Percentiles rank a stretch among this genome's conserved stretches.
These are phyloP conservation scores for Brasilioporus rufonigricans DNA, from an alignment of 768 basidiomycete species.

Conservation along the genomic window DNA sequence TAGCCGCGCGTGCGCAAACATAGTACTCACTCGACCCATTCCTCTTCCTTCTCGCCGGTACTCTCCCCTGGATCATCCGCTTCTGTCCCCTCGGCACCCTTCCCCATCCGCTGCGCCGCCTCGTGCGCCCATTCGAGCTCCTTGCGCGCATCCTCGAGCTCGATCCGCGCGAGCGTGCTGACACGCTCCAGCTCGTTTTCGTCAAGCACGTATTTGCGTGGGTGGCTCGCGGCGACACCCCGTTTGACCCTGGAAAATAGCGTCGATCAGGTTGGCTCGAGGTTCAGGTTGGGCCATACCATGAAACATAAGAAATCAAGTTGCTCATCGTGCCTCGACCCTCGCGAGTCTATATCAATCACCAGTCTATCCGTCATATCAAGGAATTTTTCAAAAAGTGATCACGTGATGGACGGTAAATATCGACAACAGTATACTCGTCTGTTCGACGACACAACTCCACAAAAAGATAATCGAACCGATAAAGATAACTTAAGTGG, in stretches of 20 bases:
- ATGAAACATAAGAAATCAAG: conserved; percentile 71
- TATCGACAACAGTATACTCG: too few species aligned
- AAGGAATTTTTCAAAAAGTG: conserved; percentile 4
- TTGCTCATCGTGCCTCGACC: conserved; percentile 51
- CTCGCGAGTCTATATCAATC: not conserved
- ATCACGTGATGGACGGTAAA: conserved; percentile 29
- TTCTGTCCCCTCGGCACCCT: conserved; percentile 62
- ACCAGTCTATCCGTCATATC: too few species aligned
- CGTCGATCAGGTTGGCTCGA: not conserved
- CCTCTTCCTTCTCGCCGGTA: conserved; percentile 37
- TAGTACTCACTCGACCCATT: conserved; percentile 86
- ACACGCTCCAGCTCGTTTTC: conserved; percentile 89
- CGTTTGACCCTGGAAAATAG: conserved; percentile 63
- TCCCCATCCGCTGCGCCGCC: conserved; percentile 69
- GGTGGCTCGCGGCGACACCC: conserved; percentile 72
- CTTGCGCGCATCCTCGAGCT: conserved; percentile 85
- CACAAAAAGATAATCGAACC: not conserved
- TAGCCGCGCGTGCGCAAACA: conserved; percentile 5
- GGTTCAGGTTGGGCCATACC: conserved; percentile 30
- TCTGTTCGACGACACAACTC: not conserved
- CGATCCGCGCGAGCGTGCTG: conserved; percentile 79
- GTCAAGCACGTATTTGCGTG: conserved; percentile 86
- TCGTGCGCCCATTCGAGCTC: conserved; percentile 83
- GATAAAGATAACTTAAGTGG: conserved; percentile 18
- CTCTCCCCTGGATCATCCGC: conserved; percentile 54